These are phyloP conservation scores for Firmiana major DNA, from an alignment of 345 rosid species.

Conservation along the genomic window DNA sequence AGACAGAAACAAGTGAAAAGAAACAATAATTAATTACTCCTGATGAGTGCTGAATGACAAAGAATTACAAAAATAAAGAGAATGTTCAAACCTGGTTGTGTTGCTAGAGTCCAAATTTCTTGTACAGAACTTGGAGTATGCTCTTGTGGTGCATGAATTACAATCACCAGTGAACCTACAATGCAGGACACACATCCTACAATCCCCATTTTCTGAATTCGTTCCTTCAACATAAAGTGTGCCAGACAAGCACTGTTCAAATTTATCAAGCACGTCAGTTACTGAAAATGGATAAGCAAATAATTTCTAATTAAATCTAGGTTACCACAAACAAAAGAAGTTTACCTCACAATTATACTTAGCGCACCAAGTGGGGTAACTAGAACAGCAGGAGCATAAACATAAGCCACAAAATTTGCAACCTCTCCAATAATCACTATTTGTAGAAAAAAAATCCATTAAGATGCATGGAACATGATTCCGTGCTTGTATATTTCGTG, in stretches of 20 bases:
- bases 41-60: conserved; percentile 10
- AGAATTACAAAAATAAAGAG: conserved; percentile 3
- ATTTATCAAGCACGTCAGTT: conserved; percentile 18
- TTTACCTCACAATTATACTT: conserved; percentile 81
- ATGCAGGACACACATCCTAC: conserved; percentile 87
- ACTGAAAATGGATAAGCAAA: neutral
- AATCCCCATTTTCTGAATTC: conserved; percentile 67
- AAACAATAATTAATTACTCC: conserved; percentile 6
- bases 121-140: conserved; percentile 70
- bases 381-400: conserved; percentile 88
- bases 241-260: conserved; percentile 74
- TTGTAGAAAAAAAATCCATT: conserved; percentile 11
- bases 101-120: conserved; percentile 80
- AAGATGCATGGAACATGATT: neutral
- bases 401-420: conserved; percentile 90
- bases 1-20: conserved; percentile 13
- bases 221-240: conserved; percentile 77
- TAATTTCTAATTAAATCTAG: conserved; percentile 4
- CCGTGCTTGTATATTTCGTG: conserved; percentile 64
- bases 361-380: conserved; percentile 94
- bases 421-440: conserved; percentile 85
- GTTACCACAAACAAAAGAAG: neutral
- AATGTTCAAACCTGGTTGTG: conserved; percentile 60
- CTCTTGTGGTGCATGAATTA: conserved; percentile 86
- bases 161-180: conserved; percentile 82